Evolutionary conservation across 2,329 filamentous ascomycete species (phyloP).

Genomic region (Rhynchosporium secalis): DNA sequence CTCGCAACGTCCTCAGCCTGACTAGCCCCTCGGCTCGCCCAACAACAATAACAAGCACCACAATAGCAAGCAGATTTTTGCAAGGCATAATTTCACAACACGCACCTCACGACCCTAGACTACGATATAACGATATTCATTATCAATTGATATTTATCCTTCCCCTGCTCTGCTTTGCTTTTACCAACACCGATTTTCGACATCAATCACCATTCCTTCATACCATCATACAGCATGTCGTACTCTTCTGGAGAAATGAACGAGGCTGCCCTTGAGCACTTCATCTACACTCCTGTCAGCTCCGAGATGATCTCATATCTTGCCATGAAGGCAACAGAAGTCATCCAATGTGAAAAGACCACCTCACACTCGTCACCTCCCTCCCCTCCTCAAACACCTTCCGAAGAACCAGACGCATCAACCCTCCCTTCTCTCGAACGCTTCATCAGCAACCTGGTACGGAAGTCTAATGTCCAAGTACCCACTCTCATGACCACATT

Average conservation of each 20-base stretch:
- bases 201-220: conserved; percentile 9
- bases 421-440: conserved; percentile 76
- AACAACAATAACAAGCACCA: conserved; percentile 13
- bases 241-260: conserved; percentile 46
- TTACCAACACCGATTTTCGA: conserved; percentile 3
- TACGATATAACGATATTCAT: conserved; percentile 16
- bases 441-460: conserved; percentile 90
- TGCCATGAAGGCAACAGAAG: conserved; percentile 70
- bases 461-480: conserved; percentile 93
- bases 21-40: conserved; percentile 13
- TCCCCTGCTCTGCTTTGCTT: conserved; percentile 2
- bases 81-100: conserved; percentile 23
- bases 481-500: conserved; percentile 96
- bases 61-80: conserved; percentile 18
- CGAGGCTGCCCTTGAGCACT: conserved; percentile 74
- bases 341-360: conserved; percentile 74
- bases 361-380: conserved; percentile 51
- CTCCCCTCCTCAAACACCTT: conserved; percentile 51
- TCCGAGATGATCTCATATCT: conserved; percentile 77
- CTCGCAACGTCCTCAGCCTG: conserved; percentile 13
- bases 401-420: conserved; percentile 40
- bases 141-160: conserved; percentile 20
- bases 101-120: conserved; percentile 14
- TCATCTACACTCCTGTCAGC: conserved; percentile 75
- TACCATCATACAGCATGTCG: conserved; percentile 26